phyloP scores from a whole-genome alignment of 352 stramenopile genomes.

The Pythium scleroteichum region DNA sequence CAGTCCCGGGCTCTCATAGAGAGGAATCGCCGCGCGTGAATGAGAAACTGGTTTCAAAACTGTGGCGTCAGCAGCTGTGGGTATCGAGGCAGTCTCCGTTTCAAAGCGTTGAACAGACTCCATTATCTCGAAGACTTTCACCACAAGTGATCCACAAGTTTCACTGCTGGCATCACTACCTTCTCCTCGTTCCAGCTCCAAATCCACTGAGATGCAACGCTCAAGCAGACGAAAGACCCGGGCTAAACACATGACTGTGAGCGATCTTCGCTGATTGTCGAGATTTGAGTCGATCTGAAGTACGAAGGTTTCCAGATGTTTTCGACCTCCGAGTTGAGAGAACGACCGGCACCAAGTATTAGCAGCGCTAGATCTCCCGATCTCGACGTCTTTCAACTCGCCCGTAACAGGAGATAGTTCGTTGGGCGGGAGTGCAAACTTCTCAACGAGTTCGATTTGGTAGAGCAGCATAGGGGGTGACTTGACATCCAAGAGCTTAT shows the following conservation, averaged over 20 bases:
- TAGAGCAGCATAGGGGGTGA: constrained; percentile 52
- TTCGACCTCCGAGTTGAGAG: constrained; percentile 55
- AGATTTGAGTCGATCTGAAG: constrained; percentile 38
- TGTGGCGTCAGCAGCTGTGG: too few species aligned
- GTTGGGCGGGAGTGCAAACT: constrained; percentile 10
- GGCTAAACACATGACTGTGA: constrained; percentile 65
- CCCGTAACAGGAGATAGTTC: neutral
- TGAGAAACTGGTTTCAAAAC: neutral
- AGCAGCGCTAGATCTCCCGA: neutral
- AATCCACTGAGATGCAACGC: constrained; percentile 64
- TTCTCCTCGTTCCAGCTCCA: neutral
- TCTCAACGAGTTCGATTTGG: constrained; percentile 27
- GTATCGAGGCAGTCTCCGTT: too few species aligned
- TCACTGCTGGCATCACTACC: constrained; percentile 22
- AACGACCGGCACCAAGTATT: constrained; percentile 58
- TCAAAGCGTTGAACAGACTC: too few species aligned
- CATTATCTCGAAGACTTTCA: constrained; percentile 9
- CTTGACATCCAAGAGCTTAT: constrained; percentile 51
- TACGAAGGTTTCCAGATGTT: constrained; percentile 59
- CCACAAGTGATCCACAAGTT: constrained; percentile 6
- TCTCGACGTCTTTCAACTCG: constrained; percentile 1
- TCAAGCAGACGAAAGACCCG: constrained; percentile 73
- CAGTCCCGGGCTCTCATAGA: neutral
- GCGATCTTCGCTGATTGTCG: constrained; percentile 36
- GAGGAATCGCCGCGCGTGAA: neutral